phyloP scores from a whole-genome alignment of 306 rosid species.

The Hylodesmum podocarpum region DNA sequence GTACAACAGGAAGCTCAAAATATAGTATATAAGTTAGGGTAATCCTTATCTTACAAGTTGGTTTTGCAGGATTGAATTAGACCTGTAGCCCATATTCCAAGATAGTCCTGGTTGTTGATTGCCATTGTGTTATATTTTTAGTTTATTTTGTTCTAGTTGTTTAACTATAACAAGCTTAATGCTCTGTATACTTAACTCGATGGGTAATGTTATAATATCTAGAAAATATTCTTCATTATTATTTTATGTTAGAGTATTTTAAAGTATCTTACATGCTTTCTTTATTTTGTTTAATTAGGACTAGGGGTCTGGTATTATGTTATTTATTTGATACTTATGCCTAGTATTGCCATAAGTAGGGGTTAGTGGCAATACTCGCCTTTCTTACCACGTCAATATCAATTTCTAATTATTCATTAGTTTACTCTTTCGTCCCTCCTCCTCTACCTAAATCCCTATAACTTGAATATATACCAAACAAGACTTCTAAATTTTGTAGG shows the following conservation, averaged over 20 bases:
- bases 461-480: constrained; percentile 6
- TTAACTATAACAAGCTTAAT: not conserved
- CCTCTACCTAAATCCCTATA: not conserved
- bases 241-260: not conserved
- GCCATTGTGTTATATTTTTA: not conserved
- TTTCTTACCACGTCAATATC: not conserved
- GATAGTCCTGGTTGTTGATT: not conserved
- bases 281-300: not conserved
- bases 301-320: not conserved
- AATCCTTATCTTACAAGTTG: no score
- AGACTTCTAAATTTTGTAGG: constrained; percentile 46
- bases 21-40: no score
- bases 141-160: not conserved
- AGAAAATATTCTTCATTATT: not conserved
- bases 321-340: no score
- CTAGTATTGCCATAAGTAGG: not conserved
- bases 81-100: no score
- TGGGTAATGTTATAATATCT: not conserved
- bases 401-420: not conserved
- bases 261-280: not conserved
- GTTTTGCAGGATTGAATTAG: no score
- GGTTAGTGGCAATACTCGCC: not conserved
- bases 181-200: not conserved
- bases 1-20: no score
- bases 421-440: not conserved